These are phyloP conservation scores for Zygosaccharomyces siamensis DNA, from an alignment of 805 yeast genomes.

Conservation along the genomic window DNA sequence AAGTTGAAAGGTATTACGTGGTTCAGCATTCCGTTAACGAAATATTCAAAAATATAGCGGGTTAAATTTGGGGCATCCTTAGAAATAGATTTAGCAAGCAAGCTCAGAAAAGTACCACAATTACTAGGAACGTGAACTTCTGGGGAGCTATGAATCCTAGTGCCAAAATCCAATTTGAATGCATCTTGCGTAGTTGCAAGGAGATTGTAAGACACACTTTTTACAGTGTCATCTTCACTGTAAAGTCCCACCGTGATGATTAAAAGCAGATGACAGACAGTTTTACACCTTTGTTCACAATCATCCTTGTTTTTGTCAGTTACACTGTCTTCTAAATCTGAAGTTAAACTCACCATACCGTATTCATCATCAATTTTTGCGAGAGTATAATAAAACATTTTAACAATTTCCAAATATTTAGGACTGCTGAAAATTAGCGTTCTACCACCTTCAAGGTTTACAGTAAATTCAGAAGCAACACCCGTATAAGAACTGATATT, in stretches of 20 bases:
- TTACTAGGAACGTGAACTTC: slow-evolving; percentile 67
- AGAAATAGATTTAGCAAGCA: slow-evolving; percentile 56
- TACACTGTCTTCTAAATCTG: slow-evolving; percentile 7
- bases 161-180: slow-evolving; percentile 57
- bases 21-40: slow-evolving; percentile 25
- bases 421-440: slow-evolving; percentile 43
- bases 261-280: slow-evolving; percentile 56
- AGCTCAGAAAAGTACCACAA: slow-evolving; percentile 53
- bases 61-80: slow-evolving; percentile 53
- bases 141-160: slow-evolving; percentile 48
- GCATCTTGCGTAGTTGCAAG: slow-evolving; percentile 57
- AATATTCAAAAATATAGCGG: slow-evolving; percentile 42
- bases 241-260: slow-evolving; percentile 65
- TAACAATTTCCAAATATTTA: slow-evolving; percentile 59
- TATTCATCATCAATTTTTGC: slow-evolving; percentile 44
- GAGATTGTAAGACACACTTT: slow-evolving; percentile 58
- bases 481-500: slow-evolving; percentile 42
- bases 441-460: slow-evolving; percentile 36
- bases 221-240: slow-evolving; percentile 52
- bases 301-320: slow-evolving; percentile 30
- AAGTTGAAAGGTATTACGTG: slow-evolving; percentile 20
- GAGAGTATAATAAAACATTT: slow-evolving; percentile 64
- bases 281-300: slow-evolving; percentile 30
- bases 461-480: slow-evolving; percentile 47
- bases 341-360: slow-evolving; percentile 5